These are phyloP conservation scores for Phytophthora hibernalis DNA, from an alignment of 352 stramenopile species.

Conservation along the genomic window DNA sequence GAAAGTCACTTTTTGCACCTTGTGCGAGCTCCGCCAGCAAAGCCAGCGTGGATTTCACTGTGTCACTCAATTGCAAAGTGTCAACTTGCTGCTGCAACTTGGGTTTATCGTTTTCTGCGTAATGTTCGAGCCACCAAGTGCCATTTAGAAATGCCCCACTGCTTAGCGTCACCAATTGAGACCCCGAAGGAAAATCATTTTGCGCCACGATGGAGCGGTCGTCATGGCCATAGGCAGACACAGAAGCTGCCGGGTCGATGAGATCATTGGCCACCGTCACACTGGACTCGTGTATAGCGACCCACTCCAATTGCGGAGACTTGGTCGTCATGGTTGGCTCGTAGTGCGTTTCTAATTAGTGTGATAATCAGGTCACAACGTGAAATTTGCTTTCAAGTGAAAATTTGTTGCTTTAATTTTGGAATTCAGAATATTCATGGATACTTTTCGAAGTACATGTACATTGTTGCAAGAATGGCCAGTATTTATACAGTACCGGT, in stretches of 20 bases:
- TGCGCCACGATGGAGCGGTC: constrained; percentile 65
- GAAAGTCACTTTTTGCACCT: constrained; percentile 49
- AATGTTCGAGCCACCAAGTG: constrained; percentile 48
- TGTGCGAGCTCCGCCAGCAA: constrained; percentile 53
- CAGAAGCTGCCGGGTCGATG: constrained; percentile 51
- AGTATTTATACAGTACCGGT: too few species aligned
- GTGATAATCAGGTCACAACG: too few species aligned
- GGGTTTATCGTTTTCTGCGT: constrained; percentile 12
- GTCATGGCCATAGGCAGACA: constrained; percentile 31
- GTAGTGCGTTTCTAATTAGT: background rate
- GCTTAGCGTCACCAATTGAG: constrained; percentile 53
- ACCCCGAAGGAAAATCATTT: constrained; percentile 31
- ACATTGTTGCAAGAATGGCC: too few species aligned
- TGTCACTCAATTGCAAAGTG: constrained; percentile 49
- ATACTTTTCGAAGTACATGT: too few species aligned
- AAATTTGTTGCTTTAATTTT: too few species aligned
- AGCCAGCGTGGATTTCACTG: constrained; percentile 52
- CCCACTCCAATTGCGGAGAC: constrained; percentile 48
- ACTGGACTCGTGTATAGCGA: constrained; percentile 34
- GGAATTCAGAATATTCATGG: too few species aligned
- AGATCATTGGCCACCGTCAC: constrained; percentile 40
- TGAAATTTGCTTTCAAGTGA: too few species aligned
- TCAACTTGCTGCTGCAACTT: constrained; percentile 41
- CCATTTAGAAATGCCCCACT: constrained; percentile 56
- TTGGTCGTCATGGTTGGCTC: constrained; percentile 19